Evolutionary conservation across 1,284 basidiomycete genomes (phyloP).

Genomic region (Apiotrichum domesticum): DNA sequence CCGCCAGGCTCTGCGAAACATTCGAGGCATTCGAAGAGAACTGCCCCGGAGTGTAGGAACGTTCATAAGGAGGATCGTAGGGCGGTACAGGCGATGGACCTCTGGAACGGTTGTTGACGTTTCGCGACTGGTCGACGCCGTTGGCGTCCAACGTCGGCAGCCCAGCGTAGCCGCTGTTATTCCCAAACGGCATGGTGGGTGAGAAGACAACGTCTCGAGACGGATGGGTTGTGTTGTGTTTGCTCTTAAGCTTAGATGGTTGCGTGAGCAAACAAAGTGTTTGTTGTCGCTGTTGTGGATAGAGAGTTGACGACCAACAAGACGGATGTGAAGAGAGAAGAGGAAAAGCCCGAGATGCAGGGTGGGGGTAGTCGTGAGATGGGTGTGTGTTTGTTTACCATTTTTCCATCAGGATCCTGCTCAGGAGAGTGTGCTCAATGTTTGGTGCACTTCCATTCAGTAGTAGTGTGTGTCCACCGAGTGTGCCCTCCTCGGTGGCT

Average conservation of each 20-base stretch:
- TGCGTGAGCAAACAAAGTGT: background rate
- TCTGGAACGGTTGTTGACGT: background rate
- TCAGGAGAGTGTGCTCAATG: too few relatives aligned
- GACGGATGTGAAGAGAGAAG: too few relatives aligned
- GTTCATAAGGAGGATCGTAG: slow-evolving; percentile 3
- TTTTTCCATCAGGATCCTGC: too few relatives aligned
- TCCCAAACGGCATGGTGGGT: background rate
- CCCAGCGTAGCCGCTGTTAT: background rate
- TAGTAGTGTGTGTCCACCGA: too few relatives aligned
- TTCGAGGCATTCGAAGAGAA: background rate
- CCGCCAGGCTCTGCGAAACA: slow-evolving; percentile 1
- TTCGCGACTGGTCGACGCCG: slow-evolving; percentile 1
- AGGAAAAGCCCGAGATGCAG: too few relatives aligned
- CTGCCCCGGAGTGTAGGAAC: background rate
- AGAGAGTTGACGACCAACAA: too few relatives aligned
- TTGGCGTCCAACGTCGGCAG: slow-evolving; percentile 1
- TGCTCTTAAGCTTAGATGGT: background rate
- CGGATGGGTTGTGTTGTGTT: background rate
- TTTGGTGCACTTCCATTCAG: too few relatives aligned
- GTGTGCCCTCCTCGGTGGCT: too few relatives aligned
- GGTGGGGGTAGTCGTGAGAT: too few relatives aligned
- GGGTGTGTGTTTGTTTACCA: too few relatives aligned
- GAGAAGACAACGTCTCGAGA: background rate
- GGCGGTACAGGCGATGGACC: slow-evolving; percentile 13
- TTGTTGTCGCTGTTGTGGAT: too few relatives aligned